A percentile compares a stretch with the other conserved stretches of the same genome.
These are phyloP conservation scores for Besnoitia besnoiti DNA, from an alignment of 169 alveolate genomes.

Conservation along the genomic window DNA sequence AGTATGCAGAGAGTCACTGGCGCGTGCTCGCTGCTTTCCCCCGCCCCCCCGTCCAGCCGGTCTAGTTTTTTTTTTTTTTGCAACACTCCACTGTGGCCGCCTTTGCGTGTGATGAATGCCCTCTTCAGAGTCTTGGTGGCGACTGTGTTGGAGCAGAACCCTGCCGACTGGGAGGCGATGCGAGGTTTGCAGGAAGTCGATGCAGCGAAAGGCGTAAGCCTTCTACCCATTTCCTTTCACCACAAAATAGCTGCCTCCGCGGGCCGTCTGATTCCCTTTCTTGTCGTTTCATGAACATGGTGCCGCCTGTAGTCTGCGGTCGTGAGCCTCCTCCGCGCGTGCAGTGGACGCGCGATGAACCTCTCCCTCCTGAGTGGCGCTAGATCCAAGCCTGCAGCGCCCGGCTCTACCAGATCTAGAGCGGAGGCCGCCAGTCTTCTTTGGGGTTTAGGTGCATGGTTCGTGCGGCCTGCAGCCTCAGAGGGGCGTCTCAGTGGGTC, in stretches of 20 bases:
- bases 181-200: slow-evolving; percentile 15
- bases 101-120: too few species aligned
- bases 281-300: background rate
- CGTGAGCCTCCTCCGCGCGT: background rate
- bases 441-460: too few species aligned
- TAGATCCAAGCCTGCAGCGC: too few species aligned
- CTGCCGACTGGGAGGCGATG: slow-evolving; percentile 16
- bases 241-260: background rate
- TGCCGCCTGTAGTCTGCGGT: background rate
- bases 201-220: slow-evolving; percentile 21
- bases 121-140: slow-evolving; percentile 34
- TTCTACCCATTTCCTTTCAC: too few species aligned
- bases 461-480: too few species aligned
- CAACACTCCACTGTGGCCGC: background rate
- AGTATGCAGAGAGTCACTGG: background rate
- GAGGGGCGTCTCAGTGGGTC: too few species aligned
- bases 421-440: too few species aligned
- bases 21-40: too few species aligned
- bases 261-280: background rate
- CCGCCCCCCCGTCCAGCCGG: background rate
- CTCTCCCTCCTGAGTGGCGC: too few species aligned
- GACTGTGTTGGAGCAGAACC: slow-evolving; percentile 37
- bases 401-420: too few species aligned
- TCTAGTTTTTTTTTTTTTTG: background rate
- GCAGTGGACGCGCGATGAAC: background rate